Evolutionary conservation across 805 yeast genomes (phyloP).

Genomic region (Candida ortonii): DNA sequence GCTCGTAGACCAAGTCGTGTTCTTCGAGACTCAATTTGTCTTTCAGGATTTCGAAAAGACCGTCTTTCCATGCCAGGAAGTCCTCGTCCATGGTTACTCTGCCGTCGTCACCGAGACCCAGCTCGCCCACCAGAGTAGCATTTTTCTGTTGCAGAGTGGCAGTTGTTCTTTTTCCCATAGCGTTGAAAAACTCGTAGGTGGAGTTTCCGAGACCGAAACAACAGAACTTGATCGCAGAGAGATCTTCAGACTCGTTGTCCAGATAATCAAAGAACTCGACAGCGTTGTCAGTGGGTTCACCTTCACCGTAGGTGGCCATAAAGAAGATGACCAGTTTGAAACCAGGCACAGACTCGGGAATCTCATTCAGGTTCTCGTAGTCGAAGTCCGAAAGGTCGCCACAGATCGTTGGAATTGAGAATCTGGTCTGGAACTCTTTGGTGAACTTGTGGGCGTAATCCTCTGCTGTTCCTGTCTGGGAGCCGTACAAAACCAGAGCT

Average conservation of each 20-base stretch:
- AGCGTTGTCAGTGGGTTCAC: slow-evolving; percentile 98
- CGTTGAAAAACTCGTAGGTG: slow-evolving; percentile 89
- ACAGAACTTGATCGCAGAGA: slow-evolving; percentile 61
- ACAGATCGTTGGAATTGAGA: slow-evolving; percentile 77
- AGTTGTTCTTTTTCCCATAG: slow-evolving; percentile 64
- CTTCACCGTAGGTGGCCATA: slow-evolving; percentile 96
- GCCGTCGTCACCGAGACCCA: slow-evolving; percentile 95
- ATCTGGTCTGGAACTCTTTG: slow-evolving; percentile 80
- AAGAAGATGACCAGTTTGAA: slow-evolving; percentile 56
- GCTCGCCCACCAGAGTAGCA: slow-evolving; percentile 68
- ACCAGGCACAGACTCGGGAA: slow-evolving; percentile 57
- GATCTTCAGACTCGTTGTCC: slow-evolving; percentile 52
- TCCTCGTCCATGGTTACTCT: slow-evolving; percentile 94
- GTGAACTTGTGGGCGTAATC: slow-evolving; percentile 90
- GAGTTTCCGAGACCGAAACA: slow-evolving; percentile 93
- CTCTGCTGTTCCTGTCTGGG: slow-evolving; percentile 98
- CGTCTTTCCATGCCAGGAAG: slow-evolving; percentile 88
- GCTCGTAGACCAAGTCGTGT: slow-evolving; percentile 75
- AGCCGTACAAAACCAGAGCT: slow-evolving; percentile 80
- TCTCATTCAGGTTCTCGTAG: slow-evolving; percentile 65
- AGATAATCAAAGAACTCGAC: slow-evolving; percentile 69
- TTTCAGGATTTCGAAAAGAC: slow-evolving; percentile 62
- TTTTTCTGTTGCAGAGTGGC: slow-evolving; percentile 58
- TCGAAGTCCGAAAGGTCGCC: slow-evolving; percentile 90
- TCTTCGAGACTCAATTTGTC: slow-evolving; percentile 67